A percentile compares a stretch with the other conserved stretches of the same genome.
Conservation (phyloP, 106 monocot genomes). For the Allium fistulosum region DNA sequence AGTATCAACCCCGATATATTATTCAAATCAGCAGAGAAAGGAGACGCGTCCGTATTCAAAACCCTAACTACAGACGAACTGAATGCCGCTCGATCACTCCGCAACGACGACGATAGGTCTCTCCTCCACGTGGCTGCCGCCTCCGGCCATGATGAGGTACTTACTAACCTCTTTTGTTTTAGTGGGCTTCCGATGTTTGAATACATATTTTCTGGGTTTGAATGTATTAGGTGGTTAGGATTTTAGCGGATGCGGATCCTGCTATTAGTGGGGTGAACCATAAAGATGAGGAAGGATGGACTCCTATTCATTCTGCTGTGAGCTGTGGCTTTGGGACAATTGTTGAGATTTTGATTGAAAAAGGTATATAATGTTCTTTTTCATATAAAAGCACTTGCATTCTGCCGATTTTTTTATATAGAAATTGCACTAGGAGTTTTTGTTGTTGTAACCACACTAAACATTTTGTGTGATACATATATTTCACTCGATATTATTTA, state of each 20-base stretch:
- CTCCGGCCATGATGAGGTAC: conserved; percentile 43
- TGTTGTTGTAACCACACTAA: too few relatives aligned
- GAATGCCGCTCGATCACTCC: conserved; percentile 22
- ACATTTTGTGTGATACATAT: too few relatives aligned
- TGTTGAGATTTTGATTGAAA: conserved; percentile 54
- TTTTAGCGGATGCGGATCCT: conserved; percentile 38
- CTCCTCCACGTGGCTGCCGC: conserved; percentile 90
- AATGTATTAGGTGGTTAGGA: conserved; percentile 50
- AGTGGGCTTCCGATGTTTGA: background rate
- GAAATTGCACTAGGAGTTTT: too few relatives aligned
- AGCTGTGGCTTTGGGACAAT: conserved; percentile 64
- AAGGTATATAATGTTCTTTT: conserved; percentile 29
- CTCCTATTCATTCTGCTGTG: conserved; percentile 75
- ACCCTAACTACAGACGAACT: conserved; percentile 37
- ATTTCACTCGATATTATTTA: too few relatives aligned
- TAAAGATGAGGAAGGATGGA: conserved; percentile 92
- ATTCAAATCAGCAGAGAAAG: conserved; percentile 71
- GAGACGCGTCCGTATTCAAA: conserved; percentile 38
- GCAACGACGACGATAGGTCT: conserved; percentile 84
- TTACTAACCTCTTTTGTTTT: background rate
- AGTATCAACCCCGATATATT: conserved; percentile 40
- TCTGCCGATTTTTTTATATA: too few relatives aligned
- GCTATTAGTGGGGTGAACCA: conserved; percentile 42
- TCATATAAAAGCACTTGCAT: too few relatives aligned
- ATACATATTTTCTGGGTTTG: conserved; percentile 1